A percentile compares a stretch with the other conserved stretches of the same genome.
Conservation (phyloP, 352 stramenopile species). For the Plasmopara halstedii region DNA sequence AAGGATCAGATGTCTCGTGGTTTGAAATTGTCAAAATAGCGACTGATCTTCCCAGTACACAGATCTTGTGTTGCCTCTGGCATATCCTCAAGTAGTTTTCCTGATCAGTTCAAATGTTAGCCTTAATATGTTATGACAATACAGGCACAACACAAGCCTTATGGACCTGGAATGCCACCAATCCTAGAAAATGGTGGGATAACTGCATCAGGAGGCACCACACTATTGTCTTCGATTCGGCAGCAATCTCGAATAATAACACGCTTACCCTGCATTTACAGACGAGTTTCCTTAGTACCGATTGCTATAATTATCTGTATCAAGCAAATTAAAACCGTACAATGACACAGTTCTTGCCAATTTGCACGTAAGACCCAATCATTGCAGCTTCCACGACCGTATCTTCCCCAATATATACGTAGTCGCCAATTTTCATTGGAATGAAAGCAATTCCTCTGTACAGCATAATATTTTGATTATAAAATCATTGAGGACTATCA, state of each 20-base stretch:
- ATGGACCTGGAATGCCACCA: constrained; percentile 57
- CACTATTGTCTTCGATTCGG: constrained; percentile 72
- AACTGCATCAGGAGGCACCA: constrained; percentile 67
- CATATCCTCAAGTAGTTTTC: constrained; percentile 68
- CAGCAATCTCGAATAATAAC: constrained; percentile 82
- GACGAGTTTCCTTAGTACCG: neutral
- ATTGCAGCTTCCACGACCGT: constrained; percentile 75
- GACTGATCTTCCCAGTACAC: constrained; percentile 61
- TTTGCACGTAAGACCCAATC: constrained; percentile 79
- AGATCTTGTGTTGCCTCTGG: constrained; percentile 73
- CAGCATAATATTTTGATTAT: constrained; percentile 1
- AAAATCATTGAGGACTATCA: neutral
- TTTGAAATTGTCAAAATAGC: constrained; percentile 82
- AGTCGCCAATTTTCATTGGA: constrained; percentile 73
- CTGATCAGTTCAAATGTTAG: constrained; percentile 17
- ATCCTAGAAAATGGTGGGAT: constrained; percentile 74
- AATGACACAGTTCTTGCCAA: constrained; percentile 83
- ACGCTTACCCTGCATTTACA: constrained; percentile 48
- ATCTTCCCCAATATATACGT: constrained; percentile 70
- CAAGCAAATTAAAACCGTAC: constrained; percentile 33
- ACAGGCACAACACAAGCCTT: neutral
- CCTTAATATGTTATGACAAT: neutral
- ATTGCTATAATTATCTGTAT: too few relatives aligned
- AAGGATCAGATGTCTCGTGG: constrained; percentile 23
- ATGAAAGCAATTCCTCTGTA: constrained; percentile 71